Evolutionary conservation across 2,329 filamentous ascomycete genomes (phyloP), one percentile per base, ranked within the genome.

Genomic region (Nothomitra cinnamomea): DNA sequence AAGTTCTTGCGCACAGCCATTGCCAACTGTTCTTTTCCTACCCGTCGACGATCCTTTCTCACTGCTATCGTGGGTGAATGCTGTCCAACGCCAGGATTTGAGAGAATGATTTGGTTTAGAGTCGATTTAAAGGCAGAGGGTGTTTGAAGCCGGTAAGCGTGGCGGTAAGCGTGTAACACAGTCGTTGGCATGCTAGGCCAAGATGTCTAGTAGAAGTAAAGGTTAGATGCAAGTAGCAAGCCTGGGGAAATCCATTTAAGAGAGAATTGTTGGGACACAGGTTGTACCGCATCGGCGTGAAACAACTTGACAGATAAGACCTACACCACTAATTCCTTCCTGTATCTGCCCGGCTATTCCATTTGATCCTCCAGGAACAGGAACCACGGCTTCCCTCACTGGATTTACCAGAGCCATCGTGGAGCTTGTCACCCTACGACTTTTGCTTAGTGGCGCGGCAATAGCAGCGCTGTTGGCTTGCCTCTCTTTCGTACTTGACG

Each of bases 1-100:
- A 92, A 92, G 67, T 92, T 85, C 65, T 87, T 89, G 58, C 85
- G 75, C 50, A 89, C 83, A 1, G 78, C 75, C 58, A 80, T 74
- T 7, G 83, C 83, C 53, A 94, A 71, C 58, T 85, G 77, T 38
- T 87, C 81, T 63, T 85, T 85, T 61, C 76, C 78, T 63, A 88
- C 80, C 53, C 83, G 74, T 52, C 81, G 71, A 61, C 80, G 74
- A 48, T 79, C 72, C 58, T 77, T 79, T 55, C 82, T 72, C 43
- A 80, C 78, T 43, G 80, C 78, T 79, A 88, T 87, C 22, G 84
- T 88, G 4, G 85, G 85, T 15, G 83, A 87, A 66, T 81, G 77
- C 56, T 77, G 70, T 35, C 84, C 85, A 59, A 89, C 80, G 65
- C 79, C 75, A 22, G 65, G 60, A 53, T 69, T 69, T 32, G 60